Conservation (phyloP, 1,284 basidiomycete genomes). For the Marasmius tenuissimus region DNA sequence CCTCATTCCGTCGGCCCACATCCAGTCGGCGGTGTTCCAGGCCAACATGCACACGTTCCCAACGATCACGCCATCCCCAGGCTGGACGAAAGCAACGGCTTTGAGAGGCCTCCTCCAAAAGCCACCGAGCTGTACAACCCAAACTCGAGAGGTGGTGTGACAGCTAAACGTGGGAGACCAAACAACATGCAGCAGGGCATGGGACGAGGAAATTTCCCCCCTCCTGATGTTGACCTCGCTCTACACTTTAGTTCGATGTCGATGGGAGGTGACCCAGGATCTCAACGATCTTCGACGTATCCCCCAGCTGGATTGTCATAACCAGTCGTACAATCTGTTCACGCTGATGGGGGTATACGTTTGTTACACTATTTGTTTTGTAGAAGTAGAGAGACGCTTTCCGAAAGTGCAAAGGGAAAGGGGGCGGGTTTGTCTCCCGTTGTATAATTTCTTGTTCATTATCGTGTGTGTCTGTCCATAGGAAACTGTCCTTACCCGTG, state of each 20-base stretch:
- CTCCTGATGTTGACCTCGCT: not conserved
- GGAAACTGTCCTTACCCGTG: not conserved
- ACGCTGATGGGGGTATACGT: not conserved
- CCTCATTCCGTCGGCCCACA: no score
- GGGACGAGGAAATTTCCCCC: not conserved
- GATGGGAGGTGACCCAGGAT: not conserved
- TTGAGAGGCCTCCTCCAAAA: conserved; percentile 49
- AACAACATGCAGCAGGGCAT: not conserved
- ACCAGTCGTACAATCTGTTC: no score
- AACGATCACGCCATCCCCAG: conserved; percentile 21
- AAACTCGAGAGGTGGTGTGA: conserved; percentile 25
- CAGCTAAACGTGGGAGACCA: not conserved
- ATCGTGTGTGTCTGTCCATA: not conserved
- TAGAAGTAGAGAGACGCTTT: not conserved
- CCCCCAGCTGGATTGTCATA: conserved; percentile 2
- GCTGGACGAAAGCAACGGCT: conserved; percentile 47
- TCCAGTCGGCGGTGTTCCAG: not conserved
- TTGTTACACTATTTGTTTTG: not conserved
- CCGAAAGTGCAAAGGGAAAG: not conserved
- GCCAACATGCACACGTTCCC: conserved; percentile 4
- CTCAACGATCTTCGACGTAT: not conserved
- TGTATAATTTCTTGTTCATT: not conserved
- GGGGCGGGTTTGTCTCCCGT: not conserved
- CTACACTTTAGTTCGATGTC: conserved; percentile 1
- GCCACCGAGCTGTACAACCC: conserved; percentile 56